phyloP scores from a whole-genome alignment of 75 land plant species.

The Pinus albicaulis region DNA sequence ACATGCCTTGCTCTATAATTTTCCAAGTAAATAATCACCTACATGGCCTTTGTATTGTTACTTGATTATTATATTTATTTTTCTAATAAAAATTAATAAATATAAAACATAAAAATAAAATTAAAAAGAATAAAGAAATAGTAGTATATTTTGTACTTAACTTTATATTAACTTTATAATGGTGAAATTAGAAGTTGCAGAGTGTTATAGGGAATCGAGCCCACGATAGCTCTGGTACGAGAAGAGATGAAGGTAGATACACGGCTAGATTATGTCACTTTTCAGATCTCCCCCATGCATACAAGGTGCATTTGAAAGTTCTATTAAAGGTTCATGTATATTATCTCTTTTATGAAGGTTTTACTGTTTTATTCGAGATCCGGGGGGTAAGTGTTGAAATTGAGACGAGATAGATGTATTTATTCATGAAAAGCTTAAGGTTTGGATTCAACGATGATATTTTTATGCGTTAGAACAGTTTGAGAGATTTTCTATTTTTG shows the following conservation, averaged over 20 bases:
- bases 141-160: no score
- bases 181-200: background rate
- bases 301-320: constrained; percentile 34
- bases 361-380: background rate
- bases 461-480: background rate
- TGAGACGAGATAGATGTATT: background rate
- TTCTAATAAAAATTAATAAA: no score
- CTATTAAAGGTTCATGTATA: background rate
- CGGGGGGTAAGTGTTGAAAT: background rate
- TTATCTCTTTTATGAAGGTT: background rate
- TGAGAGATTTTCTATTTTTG: background rate
- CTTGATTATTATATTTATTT: no score
- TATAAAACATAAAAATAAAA: no score
- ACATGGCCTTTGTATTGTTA: no score
- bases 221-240: background rate
- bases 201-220: background rate
- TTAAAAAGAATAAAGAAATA: no score
- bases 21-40: no score
- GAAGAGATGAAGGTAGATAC: constrained; percentile 62
- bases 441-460: background rate
- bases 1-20: no score
- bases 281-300: constrained; percentile 69
- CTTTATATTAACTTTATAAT: no score
- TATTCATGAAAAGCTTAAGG: background rate
- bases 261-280: constrained; percentile 65